Conservation (phyloP, 345 rosid genomes). For the Moricandia moricandioides region DNA sequence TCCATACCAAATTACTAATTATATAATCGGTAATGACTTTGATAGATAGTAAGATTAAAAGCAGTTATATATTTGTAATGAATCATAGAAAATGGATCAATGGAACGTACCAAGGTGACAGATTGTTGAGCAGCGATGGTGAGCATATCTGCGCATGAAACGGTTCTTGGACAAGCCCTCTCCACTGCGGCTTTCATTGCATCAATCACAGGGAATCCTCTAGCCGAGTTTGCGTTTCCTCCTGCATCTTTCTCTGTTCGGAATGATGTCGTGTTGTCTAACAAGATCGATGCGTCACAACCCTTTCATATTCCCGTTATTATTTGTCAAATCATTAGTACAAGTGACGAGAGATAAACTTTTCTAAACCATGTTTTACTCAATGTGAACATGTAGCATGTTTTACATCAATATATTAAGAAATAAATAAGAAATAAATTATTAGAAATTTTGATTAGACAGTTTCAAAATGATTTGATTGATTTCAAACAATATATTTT, state of each 20-base stretch:
- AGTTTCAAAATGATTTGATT: background rate
- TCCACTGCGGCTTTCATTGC: constrained; percentile 54
- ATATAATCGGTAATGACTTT: background rate
- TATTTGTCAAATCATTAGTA: background rate
- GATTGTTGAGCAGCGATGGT: constrained; percentile 70
- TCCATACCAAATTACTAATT: background rate
- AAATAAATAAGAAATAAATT: background rate
- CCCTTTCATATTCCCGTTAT: constrained; percentile 39
- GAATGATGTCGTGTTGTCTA: constrained; percentile 50
- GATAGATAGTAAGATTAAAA: background rate
- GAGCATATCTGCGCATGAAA: constrained; percentile 68
- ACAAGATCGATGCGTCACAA: constrained; percentile 66
- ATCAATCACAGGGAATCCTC: constrained; percentile 68
- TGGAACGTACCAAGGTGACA: constrained; percentile 44
- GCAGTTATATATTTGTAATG: background rate
- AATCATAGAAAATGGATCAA: background rate
- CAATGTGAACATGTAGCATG: background rate
- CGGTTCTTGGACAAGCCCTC: constrained; percentile 48
- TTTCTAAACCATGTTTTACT: background rate
- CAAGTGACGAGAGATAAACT: background rate
- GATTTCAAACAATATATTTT: background rate
- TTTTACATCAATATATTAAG: background rate
- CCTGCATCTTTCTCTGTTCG: constrained; percentile 51
- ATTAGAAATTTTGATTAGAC: background rate
- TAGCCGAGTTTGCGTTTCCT: constrained; percentile 42